Conservation (phyloP, 208 protist genomes). For the Lotmaria passim region DNA sequence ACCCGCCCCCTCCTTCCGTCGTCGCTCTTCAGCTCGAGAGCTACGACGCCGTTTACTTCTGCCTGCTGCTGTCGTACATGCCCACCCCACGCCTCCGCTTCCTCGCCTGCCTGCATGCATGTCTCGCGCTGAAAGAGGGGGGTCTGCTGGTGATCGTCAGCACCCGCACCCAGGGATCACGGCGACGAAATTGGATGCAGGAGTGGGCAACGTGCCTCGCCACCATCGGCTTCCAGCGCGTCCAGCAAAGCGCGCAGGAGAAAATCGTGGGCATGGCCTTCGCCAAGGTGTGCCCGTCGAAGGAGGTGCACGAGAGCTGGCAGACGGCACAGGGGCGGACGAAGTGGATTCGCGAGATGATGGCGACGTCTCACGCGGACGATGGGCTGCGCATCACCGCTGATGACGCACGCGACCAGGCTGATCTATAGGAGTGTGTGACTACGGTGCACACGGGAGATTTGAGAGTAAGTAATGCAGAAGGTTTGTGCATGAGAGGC, state of each 20-base stretch:
- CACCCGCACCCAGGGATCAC: conserved; percentile 83
- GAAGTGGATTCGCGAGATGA: conserved; percentile 47
- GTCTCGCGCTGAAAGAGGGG: conserved; percentile 65
- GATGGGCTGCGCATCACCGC: conserved; percentile 60
- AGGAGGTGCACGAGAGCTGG: conserved; percentile 22
- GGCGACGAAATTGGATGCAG: conserved; percentile 60
- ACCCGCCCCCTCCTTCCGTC: not conserved
- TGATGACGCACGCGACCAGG: conserved; percentile 34
- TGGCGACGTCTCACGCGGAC: conserved; percentile 42
- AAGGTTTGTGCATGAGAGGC: too few species aligned
- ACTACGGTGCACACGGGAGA: too few species aligned
- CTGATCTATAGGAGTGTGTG: not conserved
- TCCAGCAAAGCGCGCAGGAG: conserved; percentile 63
- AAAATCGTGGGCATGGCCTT: conserved; percentile 85
- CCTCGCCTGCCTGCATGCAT: conserved; percentile 78
- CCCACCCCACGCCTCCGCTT: conserved; percentile 77
- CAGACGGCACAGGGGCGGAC: conserved; percentile 26
- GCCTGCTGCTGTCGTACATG: conserved; percentile 86
- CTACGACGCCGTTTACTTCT: conserved; percentile 84
- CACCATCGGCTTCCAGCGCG: conserved; percentile 70
- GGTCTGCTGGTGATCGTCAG: conserved; percentile 85
- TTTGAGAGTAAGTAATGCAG: too few species aligned
- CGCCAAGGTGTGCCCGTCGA: conserved; percentile 31
- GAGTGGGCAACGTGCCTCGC: conserved; percentile 67
- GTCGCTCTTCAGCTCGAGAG: conserved; percentile 33